Evolutionary conservation across 106 monocot genomes (phyloP).

Genomic region (Xerophyta viscosa): DNA sequence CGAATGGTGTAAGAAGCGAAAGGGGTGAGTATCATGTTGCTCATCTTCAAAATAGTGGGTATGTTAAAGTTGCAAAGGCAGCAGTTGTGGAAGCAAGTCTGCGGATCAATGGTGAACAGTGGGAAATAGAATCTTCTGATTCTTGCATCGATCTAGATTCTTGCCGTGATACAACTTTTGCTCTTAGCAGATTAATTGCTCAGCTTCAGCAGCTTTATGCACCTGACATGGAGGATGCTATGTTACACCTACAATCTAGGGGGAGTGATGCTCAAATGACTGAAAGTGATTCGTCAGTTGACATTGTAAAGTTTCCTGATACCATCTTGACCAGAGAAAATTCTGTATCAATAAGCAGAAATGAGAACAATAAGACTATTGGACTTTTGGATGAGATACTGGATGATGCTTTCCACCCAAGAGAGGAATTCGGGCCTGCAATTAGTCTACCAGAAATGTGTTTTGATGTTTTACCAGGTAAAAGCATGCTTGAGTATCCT

Average conservation of each 20-base stretch:
- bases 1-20: constrained; percentile 19
- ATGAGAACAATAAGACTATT: constrained; percentile 13
- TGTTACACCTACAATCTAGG: constrained; percentile 85
- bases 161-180: constrained; percentile 74
- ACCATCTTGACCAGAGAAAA: not conserved
- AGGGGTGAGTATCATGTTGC: constrained; percentile 29
- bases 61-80: constrained; percentile 70
- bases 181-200: constrained; percentile 40
- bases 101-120: constrained; percentile 38
- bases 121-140: constrained; percentile 86
- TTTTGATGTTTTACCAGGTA: constrained; percentile 8
- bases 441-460: constrained; percentile 8
- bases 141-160: constrained; percentile 47
- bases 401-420: constrained; percentile 67
- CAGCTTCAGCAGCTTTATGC: constrained; percentile 91
- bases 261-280: constrained; percentile 52
- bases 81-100: constrained; percentile 52
- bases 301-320: not conserved
- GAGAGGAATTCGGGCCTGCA: constrained; percentile 1
- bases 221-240: constrained; percentile 76
- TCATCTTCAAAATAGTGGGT: constrained; percentile 54
- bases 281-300: constrained; percentile 22
- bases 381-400: constrained; percentile 83
- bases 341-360: constrained; percentile 10
- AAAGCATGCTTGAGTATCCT: constrained; percentile 3